A percentile compares a stretch with the other conserved stretches of the same genome.
These are phyloP conservation scores for Verticillium tricorpus DNA, from an alignment of 2,329 filamentous ascomycete species.

Conservation along the genomic window DNA sequence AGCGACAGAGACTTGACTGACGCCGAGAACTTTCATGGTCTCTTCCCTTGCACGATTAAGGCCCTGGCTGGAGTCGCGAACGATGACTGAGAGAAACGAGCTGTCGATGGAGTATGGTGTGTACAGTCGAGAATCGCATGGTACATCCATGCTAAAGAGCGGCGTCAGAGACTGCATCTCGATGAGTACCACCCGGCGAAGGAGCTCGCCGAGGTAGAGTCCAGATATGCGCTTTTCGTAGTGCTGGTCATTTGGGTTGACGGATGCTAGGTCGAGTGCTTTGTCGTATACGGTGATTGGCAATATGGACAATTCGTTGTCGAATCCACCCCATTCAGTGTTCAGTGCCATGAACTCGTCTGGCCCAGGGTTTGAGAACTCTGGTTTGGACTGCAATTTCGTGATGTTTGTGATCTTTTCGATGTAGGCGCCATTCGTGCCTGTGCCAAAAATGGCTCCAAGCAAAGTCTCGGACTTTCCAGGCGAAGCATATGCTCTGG, in stretches of 20 bases:
- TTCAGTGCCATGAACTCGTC: conserved; percentile 68
- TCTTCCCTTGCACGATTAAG: conserved; percentile 43
- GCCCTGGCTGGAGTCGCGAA: conserved; percentile 50
- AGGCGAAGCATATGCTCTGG: conserved; percentile 71
- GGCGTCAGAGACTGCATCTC: conserved; percentile 15
- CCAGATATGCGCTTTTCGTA: conserved; percentile 81
- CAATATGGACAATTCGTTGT: conserved; percentile 65
- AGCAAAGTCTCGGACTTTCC: conserved; percentile 65
- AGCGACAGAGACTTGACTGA: conserved; percentile 36
- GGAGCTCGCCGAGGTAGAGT: conserved; percentile 75
- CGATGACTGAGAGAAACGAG: conserved; percentile 59
- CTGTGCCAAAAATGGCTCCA: conserved; percentile 57
- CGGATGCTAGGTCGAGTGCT: conserved; percentile 60
- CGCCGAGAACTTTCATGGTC: conserved; percentile 30
- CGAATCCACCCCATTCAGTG: conserved; percentile 78
- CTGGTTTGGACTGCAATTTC: conserved; percentile 36
- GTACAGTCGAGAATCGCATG: conserved; percentile 35
- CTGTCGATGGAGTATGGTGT: conserved; percentile 65
- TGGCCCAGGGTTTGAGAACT: background rate
- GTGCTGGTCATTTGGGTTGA: conserved; percentile 74
- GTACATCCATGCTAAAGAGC: conserved; percentile 5
- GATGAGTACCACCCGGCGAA: conserved; percentile 58
- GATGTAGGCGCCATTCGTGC: conserved; percentile 73
- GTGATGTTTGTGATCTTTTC: conserved; percentile 65
- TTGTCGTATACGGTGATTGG: conserved; percentile 66